A percentile compares a stretch with the other conserved stretches of the same genome.
Evolutionary conservation across 148 eudicot genomes (phyloP).

Genomic region (Polygonum aviculare): DNA sequence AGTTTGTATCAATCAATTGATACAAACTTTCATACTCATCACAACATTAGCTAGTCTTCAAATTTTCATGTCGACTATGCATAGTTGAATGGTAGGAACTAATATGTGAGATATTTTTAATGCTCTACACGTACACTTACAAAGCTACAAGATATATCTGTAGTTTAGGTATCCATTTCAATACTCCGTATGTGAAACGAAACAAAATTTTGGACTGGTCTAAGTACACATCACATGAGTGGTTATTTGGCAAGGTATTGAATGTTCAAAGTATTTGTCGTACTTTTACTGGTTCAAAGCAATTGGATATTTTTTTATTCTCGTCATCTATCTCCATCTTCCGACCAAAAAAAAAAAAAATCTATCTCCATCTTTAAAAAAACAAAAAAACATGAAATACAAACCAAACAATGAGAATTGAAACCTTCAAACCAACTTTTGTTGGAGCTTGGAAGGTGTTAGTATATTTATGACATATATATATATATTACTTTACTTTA

Average conservation of each 20-base stretch:
- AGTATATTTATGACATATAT: slow-evolving; percentile 2
- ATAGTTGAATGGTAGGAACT: not conserved
- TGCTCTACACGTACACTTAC: not conserved
- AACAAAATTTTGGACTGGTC: not conserved
- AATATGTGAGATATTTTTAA: not conserved
- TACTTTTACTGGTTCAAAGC: slow-evolving; percentile 1
- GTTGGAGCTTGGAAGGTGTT: not conserved
- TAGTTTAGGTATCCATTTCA: not conserved
- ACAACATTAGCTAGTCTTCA: too few relatives aligned
- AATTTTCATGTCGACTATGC: too few relatives aligned
- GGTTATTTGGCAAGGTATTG: not conserved
- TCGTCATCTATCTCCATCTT: not conserved
- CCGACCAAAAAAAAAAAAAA: too few relatives aligned
- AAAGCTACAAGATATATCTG: not conserved
- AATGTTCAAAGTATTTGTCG: not conserved
- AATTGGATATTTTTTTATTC: not conserved
- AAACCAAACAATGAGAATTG: not conserved
- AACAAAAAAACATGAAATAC: not conserved
- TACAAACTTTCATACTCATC: too few relatives aligned
- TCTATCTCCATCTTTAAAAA: not conserved
- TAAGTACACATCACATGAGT: not conserved
- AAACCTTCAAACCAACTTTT: not conserved
- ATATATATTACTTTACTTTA: too few relatives aligned
- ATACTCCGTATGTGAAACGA: not conserved
- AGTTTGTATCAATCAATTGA: too few relatives aligned